Percentiles rank a stretch among this genome's conserved stretches.
Conservation (phyloP, 2,329 filamentous ascomycete species). For the Penicillium sp. region DNA sequence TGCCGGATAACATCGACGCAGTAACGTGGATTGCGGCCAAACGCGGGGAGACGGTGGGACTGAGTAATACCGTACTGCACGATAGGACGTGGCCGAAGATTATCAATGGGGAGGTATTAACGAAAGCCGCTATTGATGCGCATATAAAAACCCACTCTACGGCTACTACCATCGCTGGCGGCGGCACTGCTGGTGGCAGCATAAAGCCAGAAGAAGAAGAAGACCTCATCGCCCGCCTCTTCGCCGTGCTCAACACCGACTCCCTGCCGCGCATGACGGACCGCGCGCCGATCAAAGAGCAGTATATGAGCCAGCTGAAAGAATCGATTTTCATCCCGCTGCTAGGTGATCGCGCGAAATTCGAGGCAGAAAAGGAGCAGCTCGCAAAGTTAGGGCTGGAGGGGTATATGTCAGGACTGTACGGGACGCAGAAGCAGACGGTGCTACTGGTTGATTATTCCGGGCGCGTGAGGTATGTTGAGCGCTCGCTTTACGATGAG, state of each 20-base stretch:
- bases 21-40: conserved; percentile 50
- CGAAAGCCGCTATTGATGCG: conserved; percentile 46
- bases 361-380: conserved; percentile 7
- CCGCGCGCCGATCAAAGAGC: conserved; percentile 48
- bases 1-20: conserved; percentile 44
- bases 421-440: conserved; percentile 64
- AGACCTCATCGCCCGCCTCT: conserved; percentile 49
- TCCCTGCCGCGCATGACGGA: conserved; percentile 50
- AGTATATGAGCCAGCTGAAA: conserved; percentile 53
- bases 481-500: conserved; percentile 58
- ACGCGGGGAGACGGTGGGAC: conserved; percentile 51
- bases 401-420: conserved; percentile 47
- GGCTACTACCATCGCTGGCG: neutral
- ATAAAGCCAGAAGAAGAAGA: conserved; percentile 36
- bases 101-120: conserved; percentile 52
- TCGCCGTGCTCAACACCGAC: conserved; percentile 52
- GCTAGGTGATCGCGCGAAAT: conserved; percentile 37
- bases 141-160: conserved; percentile 31
- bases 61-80: conserved; percentile 60
- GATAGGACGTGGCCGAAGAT: conserved; percentile 62
- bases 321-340: conserved; percentile 60
- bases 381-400: conserved; percentile 16
- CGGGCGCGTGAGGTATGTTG: conserved; percentile 59
- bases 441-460: conserved; percentile 54
- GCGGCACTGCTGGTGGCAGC: too few species aligned